Conservation (phyloP, 2,329 filamentous ascomycete genomes). For the Colletotrichum sp. region DNA sequence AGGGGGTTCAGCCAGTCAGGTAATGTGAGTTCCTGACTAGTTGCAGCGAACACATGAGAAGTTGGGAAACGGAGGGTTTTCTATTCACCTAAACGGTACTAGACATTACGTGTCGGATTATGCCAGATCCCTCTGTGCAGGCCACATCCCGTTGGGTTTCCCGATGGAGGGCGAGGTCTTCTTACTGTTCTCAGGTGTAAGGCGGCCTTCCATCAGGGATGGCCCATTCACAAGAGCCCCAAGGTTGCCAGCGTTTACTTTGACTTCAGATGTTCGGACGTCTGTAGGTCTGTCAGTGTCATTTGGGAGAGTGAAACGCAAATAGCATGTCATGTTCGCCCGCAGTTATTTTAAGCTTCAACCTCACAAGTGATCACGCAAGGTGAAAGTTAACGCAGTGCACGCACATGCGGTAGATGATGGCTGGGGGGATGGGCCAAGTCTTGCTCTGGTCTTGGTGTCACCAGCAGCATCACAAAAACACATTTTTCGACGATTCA, state of each 20-base stretch:
- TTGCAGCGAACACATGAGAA: background rate
- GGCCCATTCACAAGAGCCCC: background rate
- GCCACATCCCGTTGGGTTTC: background rate
- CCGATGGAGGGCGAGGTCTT: background rate
- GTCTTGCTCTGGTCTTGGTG: background rate
- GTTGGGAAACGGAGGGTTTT: background rate
- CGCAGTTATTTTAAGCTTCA: background rate
- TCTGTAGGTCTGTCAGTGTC: background rate
- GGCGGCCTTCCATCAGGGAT: background rate
- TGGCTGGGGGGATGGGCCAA: background rate
- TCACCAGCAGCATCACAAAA: background rate
- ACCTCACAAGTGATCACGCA: background rate
- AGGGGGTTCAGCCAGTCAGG: background rate
- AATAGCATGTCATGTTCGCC: background rate
- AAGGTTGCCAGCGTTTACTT: background rate
- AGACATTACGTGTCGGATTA: constrained; percentile 14
- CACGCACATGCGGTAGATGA: background rate
- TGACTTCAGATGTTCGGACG: background rate
- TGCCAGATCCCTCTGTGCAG: background rate
- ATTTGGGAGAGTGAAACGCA: background rate
- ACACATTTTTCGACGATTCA: background rate
- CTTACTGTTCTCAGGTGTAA: background rate
- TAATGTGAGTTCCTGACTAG: background rate
- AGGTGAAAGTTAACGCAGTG: background rate
- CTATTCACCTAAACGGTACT: background rate